phyloP scores from a whole-genome alignment of 495 filamentous ascomycete species.

The Neurospora tetrasperma region DNA sequence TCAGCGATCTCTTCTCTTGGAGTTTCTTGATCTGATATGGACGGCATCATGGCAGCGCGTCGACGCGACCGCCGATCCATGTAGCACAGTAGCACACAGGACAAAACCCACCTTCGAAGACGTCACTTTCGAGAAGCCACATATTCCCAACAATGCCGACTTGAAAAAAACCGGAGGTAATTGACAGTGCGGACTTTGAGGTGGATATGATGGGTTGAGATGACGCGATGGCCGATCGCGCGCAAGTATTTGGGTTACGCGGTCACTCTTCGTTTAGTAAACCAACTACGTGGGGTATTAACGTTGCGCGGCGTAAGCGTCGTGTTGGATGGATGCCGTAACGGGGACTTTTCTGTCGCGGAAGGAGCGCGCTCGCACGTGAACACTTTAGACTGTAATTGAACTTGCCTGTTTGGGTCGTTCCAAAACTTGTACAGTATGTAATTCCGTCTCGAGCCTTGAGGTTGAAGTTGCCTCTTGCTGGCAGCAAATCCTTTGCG shows the following conservation, averaged over 20 bases:
- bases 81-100: background rate
- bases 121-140: slow-evolving; percentile 52
- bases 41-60: background rate
- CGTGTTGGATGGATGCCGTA: slow-evolving; percentile 4
- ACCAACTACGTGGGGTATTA: background rate
- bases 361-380: slow-evolving; percentile 13
- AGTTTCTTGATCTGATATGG: background rate
- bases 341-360: slow-evolving; percentile 5
- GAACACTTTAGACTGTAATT: background rate
- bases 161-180: background rate
- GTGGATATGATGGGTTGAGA: background rate
- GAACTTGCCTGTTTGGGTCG: background rate
- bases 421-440: background rate
- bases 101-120: slow-evolving; percentile 34
- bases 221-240: background rate
- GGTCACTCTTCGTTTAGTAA: background rate
- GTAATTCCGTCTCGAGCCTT: background rate
- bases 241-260: background rate
- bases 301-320: slow-evolving; percentile 4
- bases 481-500: background rate
- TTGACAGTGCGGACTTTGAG: background rate
- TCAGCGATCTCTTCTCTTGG: background rate
- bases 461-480: background rate
- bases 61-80: background rate
- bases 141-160: slow-evolving; percentile 21